Evolutionary conservation across 148 eudicot genomes (phyloP).

Genomic region (Fagopyrum tataricum): DNA sequence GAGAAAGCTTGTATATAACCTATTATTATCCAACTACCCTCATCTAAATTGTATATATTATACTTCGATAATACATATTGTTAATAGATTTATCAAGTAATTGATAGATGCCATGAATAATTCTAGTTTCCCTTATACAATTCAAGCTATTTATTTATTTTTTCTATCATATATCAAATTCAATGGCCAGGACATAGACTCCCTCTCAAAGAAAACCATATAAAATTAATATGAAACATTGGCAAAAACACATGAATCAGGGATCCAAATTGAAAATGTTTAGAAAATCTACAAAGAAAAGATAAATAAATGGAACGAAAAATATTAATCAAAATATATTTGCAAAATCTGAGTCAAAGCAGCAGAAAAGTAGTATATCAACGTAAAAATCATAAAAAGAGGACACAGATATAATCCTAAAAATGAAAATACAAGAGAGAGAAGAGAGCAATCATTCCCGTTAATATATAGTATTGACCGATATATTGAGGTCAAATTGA

Average conservation of each 20-base stretch:
- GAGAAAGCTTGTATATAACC: neutral
- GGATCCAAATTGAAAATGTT: neutral
- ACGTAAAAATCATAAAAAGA: neutral
- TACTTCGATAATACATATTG: neutral
- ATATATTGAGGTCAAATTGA: neutral
- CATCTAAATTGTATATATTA: neutral
- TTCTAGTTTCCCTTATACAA: neutral
- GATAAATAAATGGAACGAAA: neutral
- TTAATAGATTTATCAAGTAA: neutral
- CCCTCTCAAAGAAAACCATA: neutral
- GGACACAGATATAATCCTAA: neutral
- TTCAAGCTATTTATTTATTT: neutral
- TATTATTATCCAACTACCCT: neutral
- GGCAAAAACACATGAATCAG: constrained; percentile 4
- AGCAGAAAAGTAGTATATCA: neutral
- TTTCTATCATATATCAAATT: neutral
- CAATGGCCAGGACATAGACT: neutral
- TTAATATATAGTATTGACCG: neutral
- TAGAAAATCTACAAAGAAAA: neutral
- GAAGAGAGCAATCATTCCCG: neutral
- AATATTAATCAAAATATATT: neutral
- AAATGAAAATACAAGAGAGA: neutral
- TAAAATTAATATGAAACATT: neutral
- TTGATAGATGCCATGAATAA: neutral
- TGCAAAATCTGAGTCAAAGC: neutral